Evolutionary conservation across 176 grass and related monocot species (phyloP).

Genomic region (Oryza meridionalis): DNA sequence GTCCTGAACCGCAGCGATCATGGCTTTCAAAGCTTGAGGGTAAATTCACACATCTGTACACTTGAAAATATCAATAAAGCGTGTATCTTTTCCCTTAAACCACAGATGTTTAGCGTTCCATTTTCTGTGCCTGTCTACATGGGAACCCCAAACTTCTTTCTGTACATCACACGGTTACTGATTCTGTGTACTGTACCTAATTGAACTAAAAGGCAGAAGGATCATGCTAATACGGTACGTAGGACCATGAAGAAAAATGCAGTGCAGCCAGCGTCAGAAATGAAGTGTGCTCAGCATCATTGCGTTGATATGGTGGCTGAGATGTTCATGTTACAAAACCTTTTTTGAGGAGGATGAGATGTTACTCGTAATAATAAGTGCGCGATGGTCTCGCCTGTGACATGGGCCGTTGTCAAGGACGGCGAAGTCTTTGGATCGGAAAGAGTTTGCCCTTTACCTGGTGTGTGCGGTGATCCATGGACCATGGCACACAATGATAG

Average conservation of each 20-base stretch:
- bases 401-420: not conserved
- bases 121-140: not conserved
- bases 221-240: not conserved
- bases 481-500: constrained; percentile 1
- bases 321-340: not conserved
- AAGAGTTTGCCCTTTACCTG: constrained; percentile 2
- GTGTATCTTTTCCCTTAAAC: not conserved
- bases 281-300: not conserved
- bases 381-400: not conserved
- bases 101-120: no score
- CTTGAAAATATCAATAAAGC: constrained; percentile 48
- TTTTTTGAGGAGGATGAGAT: constrained; percentile 28
- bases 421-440: not conserved
- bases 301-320: not conserved
- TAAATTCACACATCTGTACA: constrained; percentile 40
- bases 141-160: not conserved
- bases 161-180: not conserved
- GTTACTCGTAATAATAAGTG: not conserved
- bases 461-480: constrained; percentile 17
- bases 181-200: not conserved
- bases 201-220: not conserved
- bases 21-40: constrained; percentile 30
- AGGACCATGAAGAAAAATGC: not conserved
- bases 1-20: constrained; percentile 4
- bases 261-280: not conserved